These are phyloP conservation scores for Emericellopsis atlantica DNA, from an alignment of 2,329 filamentous ascomycete species.

Conservation along the genomic window DNA sequence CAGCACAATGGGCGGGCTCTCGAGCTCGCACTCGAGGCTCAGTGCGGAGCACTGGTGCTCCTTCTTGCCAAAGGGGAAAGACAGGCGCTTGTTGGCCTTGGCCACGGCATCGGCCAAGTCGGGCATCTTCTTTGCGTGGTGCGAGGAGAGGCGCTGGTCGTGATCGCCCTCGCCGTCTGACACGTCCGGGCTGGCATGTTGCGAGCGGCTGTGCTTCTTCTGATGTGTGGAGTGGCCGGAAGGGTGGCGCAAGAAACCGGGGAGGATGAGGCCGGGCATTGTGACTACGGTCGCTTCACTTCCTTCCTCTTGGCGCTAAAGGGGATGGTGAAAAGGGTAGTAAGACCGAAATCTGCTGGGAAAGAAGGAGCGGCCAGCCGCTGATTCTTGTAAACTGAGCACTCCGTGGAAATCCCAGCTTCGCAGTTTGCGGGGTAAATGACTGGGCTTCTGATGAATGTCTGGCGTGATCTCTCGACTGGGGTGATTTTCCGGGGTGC, in stretches of 20 bases:
- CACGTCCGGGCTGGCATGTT: slow-evolving; percentile 18
- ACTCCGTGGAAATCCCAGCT: too few relatives aligned
- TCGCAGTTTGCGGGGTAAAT: too few relatives aligned
- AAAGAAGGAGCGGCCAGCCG: too few relatives aligned
- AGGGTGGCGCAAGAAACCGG: slow-evolving; percentile 44
- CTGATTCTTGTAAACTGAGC: too few relatives aligned
- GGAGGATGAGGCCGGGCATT: slow-evolving; percentile 43
- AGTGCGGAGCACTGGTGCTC: slow-evolving; percentile 26
- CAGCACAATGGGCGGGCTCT: slow-evolving; percentile 79
- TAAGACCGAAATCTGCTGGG: too few relatives aligned
- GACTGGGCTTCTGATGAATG: too few relatives aligned
- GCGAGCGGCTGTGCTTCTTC: slow-evolving; percentile 23
- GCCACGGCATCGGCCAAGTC: slow-evolving; percentile 20
- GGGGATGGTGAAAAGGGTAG: too few relatives aligned
- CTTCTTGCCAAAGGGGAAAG: slow-evolving; percentile 27
- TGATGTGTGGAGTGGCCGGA: slow-evolving; percentile 39
- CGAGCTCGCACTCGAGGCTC: slow-evolving; percentile 48
- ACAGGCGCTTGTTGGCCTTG: slow-evolving; percentile 29
- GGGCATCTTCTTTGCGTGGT: slow-evolving; percentile 18
- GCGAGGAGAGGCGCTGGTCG: slow-evolving; percentile 8
- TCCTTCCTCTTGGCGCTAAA: too few relatives aligned
- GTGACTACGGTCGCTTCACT: background rate
- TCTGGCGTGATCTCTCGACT: too few relatives aligned
- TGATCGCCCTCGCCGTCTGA: slow-evolving; percentile 19
- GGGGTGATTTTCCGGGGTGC: too few relatives aligned